Percentiles rank a stretch among this genome's conserved stretches.
These are phyloP conservation scores for Pseudopyrenochaeta lycopersici DNA, from an alignment of 2,329 filamentous ascomycete species.

Conservation along the genomic window DNA sequence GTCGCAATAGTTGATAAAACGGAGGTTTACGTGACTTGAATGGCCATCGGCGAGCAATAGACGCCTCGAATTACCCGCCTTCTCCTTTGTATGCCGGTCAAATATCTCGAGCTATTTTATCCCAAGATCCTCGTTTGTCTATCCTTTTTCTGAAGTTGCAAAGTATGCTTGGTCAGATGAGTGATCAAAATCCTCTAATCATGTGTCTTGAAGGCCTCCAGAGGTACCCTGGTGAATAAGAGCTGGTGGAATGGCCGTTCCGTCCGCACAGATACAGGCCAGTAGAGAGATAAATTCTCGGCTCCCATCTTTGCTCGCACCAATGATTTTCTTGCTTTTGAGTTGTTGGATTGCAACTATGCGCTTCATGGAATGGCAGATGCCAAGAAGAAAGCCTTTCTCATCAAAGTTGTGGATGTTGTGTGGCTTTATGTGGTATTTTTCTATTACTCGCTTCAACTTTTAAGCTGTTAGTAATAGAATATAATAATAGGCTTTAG, in stretches of 20 bases:
- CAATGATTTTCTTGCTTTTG: conserved; percentile 21
- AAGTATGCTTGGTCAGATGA: background rate
- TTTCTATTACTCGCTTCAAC: background rate
- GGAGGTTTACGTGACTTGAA: conserved; percentile 42
- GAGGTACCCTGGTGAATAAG: conserved; percentile 10
- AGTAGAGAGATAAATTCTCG: conserved; percentile 6
- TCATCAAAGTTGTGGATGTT: conserved; percentile 27
- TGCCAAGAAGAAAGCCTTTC: conserved; percentile 10
- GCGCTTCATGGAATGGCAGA: conserved; percentile 9
- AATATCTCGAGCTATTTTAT: conserved; percentile 1
- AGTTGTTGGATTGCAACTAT: conserved; percentile 6
- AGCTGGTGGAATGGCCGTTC: conserved; percentile 5
- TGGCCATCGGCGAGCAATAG: conserved; percentile 46
- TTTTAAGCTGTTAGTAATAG: too few relatives aligned
- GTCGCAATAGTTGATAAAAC: conserved; percentile 48
- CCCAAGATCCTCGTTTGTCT: conserved; percentile 1
- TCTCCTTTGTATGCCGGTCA: conserved; percentile 5
- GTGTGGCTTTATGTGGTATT: conserved; percentile 7
- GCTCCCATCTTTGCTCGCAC: conserved; percentile 1
- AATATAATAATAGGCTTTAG: conserved; percentile 1
- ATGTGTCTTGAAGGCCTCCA: background rate
- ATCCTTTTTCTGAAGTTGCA: background rate
- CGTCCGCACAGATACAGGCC: conserved; percentile 13
- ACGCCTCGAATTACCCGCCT: conserved; percentile 4
- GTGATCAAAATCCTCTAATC: conserved; percentile 1